Conservation (phyloP, 2,329 filamentous ascomycete genomes). For the Colletotrichum trifolii region DNA sequence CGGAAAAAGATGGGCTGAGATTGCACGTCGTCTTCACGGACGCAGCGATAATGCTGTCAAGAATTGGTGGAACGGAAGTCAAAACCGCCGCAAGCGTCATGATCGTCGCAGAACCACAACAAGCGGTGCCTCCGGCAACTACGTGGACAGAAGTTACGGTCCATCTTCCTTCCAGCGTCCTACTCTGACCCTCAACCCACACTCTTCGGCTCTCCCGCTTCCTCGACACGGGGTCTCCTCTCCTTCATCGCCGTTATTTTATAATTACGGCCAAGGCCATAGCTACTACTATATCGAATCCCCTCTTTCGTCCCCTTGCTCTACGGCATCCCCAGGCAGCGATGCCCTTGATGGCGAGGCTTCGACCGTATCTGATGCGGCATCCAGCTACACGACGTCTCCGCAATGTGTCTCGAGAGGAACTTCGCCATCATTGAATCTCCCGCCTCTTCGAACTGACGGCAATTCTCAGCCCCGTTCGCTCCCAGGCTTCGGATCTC, state of each 20-base stretch:
- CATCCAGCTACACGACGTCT: conserved; percentile 71
- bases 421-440: conserved; percentile 52
- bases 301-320: conserved; percentile 50
- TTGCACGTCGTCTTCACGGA: conserved; percentile 82
- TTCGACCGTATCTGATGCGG: conserved; percentile 77
- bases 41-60: conserved; percentile 96
- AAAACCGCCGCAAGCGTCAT: conserved; percentile 78
- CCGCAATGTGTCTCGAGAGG: conserved; percentile 53
- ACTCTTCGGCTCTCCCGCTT: conserved; percentile 33
- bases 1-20: conserved; percentile 94
- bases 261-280: conserved; percentile 36
- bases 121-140: conserved; percentile 36
- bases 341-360: conserved; percentile 70
- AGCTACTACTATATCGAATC: conserved; percentile 44
- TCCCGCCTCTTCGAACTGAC: conserved; percentile 50
- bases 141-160: conserved; percentile 36
- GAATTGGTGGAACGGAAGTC: conserved; percentile 97
- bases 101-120: conserved; percentile 50
- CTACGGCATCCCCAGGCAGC: conserved; percentile 62
- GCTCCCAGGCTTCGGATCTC: conserved; percentile 45
- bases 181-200: conserved; percentile 44
- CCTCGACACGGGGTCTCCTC: conserved; percentile 35
- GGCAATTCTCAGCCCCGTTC: conserved; percentile 26
- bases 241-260: conserved; percentile 34
- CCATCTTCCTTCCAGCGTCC: conserved; percentile 37